A percentile compares a stretch with the other conserved stretches of the same genome.
phyloP scores from a whole-genome alignment of 2,329 filamentous ascomycete species.

The Didymella lethalis region DNA sequence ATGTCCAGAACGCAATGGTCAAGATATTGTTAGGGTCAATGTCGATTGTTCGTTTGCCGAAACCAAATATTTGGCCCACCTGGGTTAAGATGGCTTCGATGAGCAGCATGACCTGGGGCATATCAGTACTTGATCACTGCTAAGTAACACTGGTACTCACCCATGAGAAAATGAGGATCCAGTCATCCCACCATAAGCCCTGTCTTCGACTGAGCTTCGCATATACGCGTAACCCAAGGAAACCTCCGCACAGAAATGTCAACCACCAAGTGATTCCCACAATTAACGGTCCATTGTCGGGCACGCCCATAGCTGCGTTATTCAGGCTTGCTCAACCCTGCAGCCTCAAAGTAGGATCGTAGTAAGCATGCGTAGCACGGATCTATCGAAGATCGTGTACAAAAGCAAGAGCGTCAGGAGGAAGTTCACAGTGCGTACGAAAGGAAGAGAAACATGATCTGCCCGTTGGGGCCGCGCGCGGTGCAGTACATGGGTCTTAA shows the following conservation, averaged over 20 bases:
- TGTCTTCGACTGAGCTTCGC: constrained; percentile 38
- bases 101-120: constrained; percentile 31
- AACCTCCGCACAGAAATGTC: constrained; percentile 30
- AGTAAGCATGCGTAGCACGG: constrained; percentile 9
- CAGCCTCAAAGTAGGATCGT: background rate
- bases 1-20: constrained; percentile 26
- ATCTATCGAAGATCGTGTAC: constrained; percentile 4
- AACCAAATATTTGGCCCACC: constrained; percentile 30
- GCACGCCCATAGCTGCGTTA: constrained; percentile 15
- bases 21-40: constrained; percentile 27
- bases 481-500: constrained; percentile 18
- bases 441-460: constrained; percentile 15
- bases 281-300: constrained; percentile 37
- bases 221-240: constrained; percentile 38
- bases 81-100: constrained; percentile 33
- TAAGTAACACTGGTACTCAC: constrained; percentile 15
- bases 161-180: constrained; percentile 39
- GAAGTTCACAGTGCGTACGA: constrained; percentile 12
- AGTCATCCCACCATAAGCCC: constrained; percentile 42
- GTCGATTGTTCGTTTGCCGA: constrained; percentile 34
- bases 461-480: constrained; percentile 10
- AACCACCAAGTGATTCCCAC: constrained; percentile 39
- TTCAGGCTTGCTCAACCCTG: constrained; percentile 7
- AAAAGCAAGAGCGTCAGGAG: constrained; percentile 5
- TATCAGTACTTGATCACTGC: constrained; percentile 6